phyloP scores from a whole-genome alignment of 1,284 basidiomycete genomes.

The Gastroboletus turbinatus region DNA sequence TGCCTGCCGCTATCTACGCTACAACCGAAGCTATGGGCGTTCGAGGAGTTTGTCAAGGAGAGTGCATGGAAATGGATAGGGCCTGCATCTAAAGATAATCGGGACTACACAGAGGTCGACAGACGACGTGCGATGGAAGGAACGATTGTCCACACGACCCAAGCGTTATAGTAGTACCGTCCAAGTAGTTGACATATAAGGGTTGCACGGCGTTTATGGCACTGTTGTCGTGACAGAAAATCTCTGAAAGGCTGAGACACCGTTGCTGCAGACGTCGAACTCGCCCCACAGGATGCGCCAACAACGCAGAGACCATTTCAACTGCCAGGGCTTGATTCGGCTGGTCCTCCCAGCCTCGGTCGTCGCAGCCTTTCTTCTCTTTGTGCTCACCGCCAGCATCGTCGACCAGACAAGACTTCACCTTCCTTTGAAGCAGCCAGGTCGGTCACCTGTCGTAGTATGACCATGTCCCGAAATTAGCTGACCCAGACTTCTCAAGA shows the following conservation, averaged over 20 bases:
- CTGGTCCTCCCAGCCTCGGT: slow-evolving; percentile 23
- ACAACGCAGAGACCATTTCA: neutral
- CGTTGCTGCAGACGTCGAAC: slow-evolving; percentile 7
- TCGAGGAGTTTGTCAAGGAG: slow-evolving; percentile 66
- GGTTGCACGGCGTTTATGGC: neutral
- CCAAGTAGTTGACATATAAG: neutral
- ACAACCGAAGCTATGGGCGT: slow-evolving; percentile 71
- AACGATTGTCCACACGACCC: slow-evolving; percentile 10
- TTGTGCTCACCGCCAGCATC: slow-evolving; percentile 39
- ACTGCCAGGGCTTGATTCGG: neutral
- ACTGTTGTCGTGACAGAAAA: neutral
- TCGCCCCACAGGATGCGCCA: neutral
- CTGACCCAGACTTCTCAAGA: slow-evolving; percentile 17
- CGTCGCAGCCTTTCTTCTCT: slow-evolving; percentile 42
- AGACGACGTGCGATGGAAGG: slow-evolving; percentile 34
- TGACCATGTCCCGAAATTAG: neutral
- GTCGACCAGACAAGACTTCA: slow-evolving; percentile 7
- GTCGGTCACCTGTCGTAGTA: slow-evolving; percentile 1
- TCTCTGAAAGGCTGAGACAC: slow-evolving; percentile 17
- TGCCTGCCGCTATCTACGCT: slow-evolving; percentile 42
- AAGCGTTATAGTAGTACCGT: neutral
- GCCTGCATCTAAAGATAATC: slow-evolving; percentile 27
- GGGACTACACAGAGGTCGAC: slow-evolving; percentile 51
- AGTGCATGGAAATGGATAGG: slow-evolving; percentile 76
- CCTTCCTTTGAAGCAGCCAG: slow-evolving; percentile 24